phyloP scores from a whole-genome alignment of 805 yeast species.

The Wickerhamiella allomyrinae region DNA sequence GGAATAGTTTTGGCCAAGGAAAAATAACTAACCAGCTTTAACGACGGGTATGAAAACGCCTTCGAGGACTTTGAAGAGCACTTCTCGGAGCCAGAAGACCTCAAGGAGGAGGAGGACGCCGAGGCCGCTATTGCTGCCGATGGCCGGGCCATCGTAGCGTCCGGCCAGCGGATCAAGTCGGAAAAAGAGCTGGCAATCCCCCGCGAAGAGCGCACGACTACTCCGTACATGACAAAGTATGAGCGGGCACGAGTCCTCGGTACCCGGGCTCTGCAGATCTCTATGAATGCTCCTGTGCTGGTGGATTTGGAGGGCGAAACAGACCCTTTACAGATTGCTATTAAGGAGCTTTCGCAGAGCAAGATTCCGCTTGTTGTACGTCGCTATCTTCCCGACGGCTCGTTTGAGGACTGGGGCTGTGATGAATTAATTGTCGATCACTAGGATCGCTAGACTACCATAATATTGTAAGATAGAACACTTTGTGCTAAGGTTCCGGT shows the following conservation, averaged over 20 bases:
- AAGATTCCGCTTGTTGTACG: constrained; percentile 92
- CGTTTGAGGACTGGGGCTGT: constrained; percentile 97
- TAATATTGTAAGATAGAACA: too few species aligned
- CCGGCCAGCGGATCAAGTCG: constrained; percentile 53
- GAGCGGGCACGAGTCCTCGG: constrained; percentile 97
- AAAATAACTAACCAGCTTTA: constrained; percentile 30
- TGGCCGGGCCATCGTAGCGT: constrained; percentile 57
- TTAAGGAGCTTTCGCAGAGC: constrained; percentile 89
- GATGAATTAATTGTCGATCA: constrained; percentile 90
- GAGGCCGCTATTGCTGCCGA: constrained; percentile 45
- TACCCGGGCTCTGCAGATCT: constrained; percentile 91
- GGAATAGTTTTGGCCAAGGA: too few species aligned
- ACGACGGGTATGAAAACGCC: constrained; percentile 44
- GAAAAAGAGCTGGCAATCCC: constrained; percentile 76
- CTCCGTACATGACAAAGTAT: constrained; percentile 98
- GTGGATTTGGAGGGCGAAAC: constrained; percentile 99
- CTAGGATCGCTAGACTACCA: too few species aligned
- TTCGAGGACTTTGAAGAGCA: constrained; percentile 61
- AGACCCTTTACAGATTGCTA: constrained; percentile 93
- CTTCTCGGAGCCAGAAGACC: constrained; percentile 57
- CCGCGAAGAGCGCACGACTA: constrained; percentile 76
- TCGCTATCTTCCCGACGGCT: constrained; percentile 92
- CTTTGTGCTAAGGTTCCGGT: too few species aligned
- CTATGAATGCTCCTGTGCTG: constrained; percentile 95
- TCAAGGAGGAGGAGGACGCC: constrained; percentile 29